These are phyloP conservation scores for Metschnikowia kunwiensis DNA, from an alignment of 805 yeast species.

Conservation along the genomic window DNA sequence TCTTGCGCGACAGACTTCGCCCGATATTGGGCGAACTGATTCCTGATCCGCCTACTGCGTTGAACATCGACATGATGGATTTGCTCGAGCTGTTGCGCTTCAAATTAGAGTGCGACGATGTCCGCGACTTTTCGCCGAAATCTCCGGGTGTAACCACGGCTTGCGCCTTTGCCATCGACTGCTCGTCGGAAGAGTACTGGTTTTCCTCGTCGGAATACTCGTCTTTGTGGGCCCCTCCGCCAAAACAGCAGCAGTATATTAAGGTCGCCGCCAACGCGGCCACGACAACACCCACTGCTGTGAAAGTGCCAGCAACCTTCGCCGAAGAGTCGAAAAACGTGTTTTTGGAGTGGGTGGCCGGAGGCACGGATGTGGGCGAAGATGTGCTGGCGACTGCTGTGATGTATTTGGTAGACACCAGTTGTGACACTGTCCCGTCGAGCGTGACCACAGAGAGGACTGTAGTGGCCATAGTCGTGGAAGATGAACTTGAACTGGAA, in stretches of 20 bases:
- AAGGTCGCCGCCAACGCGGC: constrained; percentile 43
- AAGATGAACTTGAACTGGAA: not conserved
- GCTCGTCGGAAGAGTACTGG: constrained; percentile 35
- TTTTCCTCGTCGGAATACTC: constrained; percentile 39
- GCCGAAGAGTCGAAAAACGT: constrained; percentile 68
- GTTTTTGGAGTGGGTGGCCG: constrained; percentile 6
- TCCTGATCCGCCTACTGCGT: constrained; percentile 12
- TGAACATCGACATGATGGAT: constrained; percentile 30
- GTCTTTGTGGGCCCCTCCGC: constrained; percentile 19
- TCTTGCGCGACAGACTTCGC: constrained; percentile 32
- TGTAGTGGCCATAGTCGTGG: constrained; percentile 24
- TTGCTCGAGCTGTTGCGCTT: constrained; percentile 36
- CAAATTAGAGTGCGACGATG: constrained; percentile 15
- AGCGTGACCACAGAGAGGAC: constrained; percentile 33
- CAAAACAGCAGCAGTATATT: constrained; percentile 39
- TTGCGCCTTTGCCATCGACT: constrained; percentile 23
- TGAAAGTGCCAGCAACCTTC: constrained; percentile 82
- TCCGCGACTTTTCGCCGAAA: constrained; percentile 12
- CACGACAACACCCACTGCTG: constrained; percentile 68
- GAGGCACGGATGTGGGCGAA: constrained; percentile 3
- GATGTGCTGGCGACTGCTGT: constrained; percentile 17
- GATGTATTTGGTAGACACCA: constrained; percentile 22
- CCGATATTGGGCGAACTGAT: constrained; percentile 20
- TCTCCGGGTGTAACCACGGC: constrained; percentile 8
- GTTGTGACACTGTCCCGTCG: constrained; percentile 28